Conservation (phyloP, 352 stramenopile species). For the Phytophthora meadii region DNA sequence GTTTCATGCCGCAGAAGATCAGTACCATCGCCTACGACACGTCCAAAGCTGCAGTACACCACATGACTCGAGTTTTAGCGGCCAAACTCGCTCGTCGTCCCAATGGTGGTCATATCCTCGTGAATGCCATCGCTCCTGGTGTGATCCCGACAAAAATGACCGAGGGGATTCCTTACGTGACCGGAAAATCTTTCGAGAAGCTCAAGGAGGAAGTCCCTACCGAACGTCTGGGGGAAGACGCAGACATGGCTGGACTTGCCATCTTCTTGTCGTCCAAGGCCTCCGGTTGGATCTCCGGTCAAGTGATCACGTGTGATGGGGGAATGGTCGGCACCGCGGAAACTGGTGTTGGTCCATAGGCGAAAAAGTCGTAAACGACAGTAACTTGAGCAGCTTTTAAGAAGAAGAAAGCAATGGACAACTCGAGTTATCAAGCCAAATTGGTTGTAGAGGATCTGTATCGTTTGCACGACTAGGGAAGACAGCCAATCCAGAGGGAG, state of each 20-base stretch:
- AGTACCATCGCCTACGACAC: slow-evolving; percentile 94
- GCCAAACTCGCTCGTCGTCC: slow-evolving; percentile 87
- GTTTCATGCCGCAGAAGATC: slow-evolving; percentile 88
- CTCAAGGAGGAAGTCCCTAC: slow-evolving; percentile 83
- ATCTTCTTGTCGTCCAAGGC: slow-evolving; percentile 94
- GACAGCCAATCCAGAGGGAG: slow-evolving; percentile 11
- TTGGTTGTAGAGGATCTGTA: too few species aligned
- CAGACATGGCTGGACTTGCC: slow-evolving; percentile 94
- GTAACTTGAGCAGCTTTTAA: too few species aligned
- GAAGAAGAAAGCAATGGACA: too few species aligned
- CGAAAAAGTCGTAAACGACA: too few species aligned
- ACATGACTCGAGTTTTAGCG: slow-evolving; percentile 93
- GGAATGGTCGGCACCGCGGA: slow-evolving; percentile 69
- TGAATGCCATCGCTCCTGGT: slow-evolving; percentile 95
- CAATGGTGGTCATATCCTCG: slow-evolving; percentile 91
- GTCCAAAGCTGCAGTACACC: slow-evolving; percentile 95
- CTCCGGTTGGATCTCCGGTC: slow-evolving; percentile 92
- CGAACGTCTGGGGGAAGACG: slow-evolving; percentile 77
- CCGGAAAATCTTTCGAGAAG: slow-evolving; percentile 54
- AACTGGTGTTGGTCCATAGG: slow-evolving; percentile 43
- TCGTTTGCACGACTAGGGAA: neutral
- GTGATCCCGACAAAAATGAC: slow-evolving; percentile 93
- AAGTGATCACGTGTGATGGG: slow-evolving; percentile 93
- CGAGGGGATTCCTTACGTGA: slow-evolving; percentile 70
- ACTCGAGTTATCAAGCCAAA: too few species aligned